phyloP scores from a whole-genome alignment of 805 yeast genomes.

The Yamadazyma paraphyllophila region DNA sequence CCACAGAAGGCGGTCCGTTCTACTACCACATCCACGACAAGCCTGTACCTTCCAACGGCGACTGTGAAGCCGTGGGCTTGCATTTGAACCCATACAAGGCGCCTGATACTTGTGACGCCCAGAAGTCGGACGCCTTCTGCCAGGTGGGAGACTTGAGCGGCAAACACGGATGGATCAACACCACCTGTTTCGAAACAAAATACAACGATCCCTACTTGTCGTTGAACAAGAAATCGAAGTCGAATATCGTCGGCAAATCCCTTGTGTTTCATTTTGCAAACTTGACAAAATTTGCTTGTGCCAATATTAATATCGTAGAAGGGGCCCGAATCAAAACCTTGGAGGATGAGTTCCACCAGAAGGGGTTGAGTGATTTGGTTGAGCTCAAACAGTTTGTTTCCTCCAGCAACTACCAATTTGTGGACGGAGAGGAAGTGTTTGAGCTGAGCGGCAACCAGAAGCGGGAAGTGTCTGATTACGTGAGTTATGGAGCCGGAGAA shows the following conservation, averaged over 20 bases:
- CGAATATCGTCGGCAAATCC: slow-evolving; percentile 60
- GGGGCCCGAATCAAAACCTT: slow-evolving; percentile 17
- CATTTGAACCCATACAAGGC: slow-evolving; percentile 69
- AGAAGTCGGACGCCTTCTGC: slow-evolving; percentile 54
- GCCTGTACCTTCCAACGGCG: slow-evolving; percentile 46
- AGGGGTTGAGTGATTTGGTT: slow-evolving; percentile 13
- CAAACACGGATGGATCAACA: slow-evolving; percentile 69
- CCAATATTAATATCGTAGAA: slow-evolving; percentile 45
- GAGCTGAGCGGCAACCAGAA: slow-evolving; percentile 5
- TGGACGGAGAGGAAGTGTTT: slow-evolving; percentile 10
- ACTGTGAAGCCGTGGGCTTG: slow-evolving; percentile 54
- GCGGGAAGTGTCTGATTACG: background rate
- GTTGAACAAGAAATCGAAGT: slow-evolving; percentile 51
- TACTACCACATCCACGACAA: slow-evolving; percentile 64
- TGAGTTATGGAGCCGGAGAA: background rate
- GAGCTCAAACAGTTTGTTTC: slow-evolving; percentile 11
- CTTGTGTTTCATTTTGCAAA: slow-evolving; percentile 56
- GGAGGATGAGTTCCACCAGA: slow-evolving; percentile 15
- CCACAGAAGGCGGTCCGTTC: slow-evolving; percentile 65
- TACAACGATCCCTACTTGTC: slow-evolving; percentile 68
- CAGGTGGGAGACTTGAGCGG: slow-evolving; percentile 78
- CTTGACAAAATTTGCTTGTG: slow-evolving; percentile 60
- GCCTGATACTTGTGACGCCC: slow-evolving; percentile 48
- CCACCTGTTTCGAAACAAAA: slow-evolving; percentile 64
- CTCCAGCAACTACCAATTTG: slow-evolving; percentile 5